Base-by-base conservation (phyloP, 306 rosid genomes). In the Cotoneaster glaucophyllus region DNA sequence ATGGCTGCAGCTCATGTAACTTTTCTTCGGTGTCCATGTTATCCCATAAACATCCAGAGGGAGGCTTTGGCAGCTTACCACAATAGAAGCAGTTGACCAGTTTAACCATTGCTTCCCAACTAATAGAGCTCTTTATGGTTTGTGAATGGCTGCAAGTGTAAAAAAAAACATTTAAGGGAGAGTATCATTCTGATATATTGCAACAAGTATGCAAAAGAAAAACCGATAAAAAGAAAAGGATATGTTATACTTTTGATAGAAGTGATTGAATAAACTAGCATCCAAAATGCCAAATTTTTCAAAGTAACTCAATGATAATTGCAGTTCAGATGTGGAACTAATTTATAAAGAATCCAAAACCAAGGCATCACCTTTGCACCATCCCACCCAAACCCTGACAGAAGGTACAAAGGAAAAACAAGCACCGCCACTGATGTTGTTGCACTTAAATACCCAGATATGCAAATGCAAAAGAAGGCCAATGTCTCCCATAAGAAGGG, bases 61-160 rank as follows among this genome's bases (percentile, higher is more conserved):
- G 94, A 74, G 89, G 96, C 76, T 77, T 87, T 65, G 91, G 91
- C 75, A 91, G 80, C 82, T 83, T 69, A 64, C 82, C 78, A 59
- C 96, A 86, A 79, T 94, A 90, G 82, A 90, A 86, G 93, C 86
- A 91, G 28, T 81, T 77, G 13, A 87, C 93, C 31, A 94, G 79
- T 84, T 88, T 94, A 77, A 59, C 79, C 94, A 90, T 69, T 39
- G 97, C 97, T 81, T 90, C 88, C 93, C 93, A 91, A 83, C 95
- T 84, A 67, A 88, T 56, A 22, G 85, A 81, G 43, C 87, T 88
- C 81, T 88, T 87, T 59, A 90, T 58, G 71, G 74, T 74, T 84
- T 81, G 81, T 52, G 94, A 88, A 64, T 77, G 89, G 87, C 97
- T 91, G 90, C 85, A 80, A 77, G 48, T 71, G 62, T 15, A 65